phyloP scores from a whole-genome alignment of 2,329 filamentous ascomycete species.

The Aspergillus felis region DNA sequence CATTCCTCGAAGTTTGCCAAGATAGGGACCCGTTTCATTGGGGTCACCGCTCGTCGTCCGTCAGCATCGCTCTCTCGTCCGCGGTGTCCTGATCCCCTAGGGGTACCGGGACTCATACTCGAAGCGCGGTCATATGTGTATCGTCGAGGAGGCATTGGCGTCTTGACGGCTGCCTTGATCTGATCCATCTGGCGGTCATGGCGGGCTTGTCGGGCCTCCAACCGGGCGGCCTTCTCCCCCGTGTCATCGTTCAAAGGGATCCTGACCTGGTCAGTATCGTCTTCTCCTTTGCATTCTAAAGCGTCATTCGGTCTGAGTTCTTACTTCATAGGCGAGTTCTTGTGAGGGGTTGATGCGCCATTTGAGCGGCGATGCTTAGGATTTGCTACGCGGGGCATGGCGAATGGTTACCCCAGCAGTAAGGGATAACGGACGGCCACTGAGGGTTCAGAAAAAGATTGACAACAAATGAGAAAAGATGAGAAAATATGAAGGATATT shows the following conservation, averaged over 20 bases:
- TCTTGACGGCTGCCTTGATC: conserved; percentile 68
- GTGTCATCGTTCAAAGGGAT: conserved; percentile 96
- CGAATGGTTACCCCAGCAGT: conserved; percentile 24
- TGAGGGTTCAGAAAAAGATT: background rate
- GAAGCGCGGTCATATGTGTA: conserved; percentile 35
- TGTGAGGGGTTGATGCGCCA: conserved; percentile 49
- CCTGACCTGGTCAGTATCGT: conserved; percentile 44
- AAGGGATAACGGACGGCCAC: conserved; percentile 17
- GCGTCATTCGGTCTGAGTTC: conserved; percentile 10
- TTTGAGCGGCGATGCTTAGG: conserved; percentile 45
- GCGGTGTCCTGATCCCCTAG: conserved; percentile 36
- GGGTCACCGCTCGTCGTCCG: conserved; percentile 73
- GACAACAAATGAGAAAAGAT: background rate
- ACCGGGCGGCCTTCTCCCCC: conserved; percentile 81
- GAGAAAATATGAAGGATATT: background rate
- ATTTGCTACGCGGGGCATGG: conserved; percentile 56
- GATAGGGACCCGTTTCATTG: conserved; percentile 93
- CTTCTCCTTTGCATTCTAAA: background rate
- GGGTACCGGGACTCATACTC: conserved; percentile 49
- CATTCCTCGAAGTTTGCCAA: conserved; percentile 98
- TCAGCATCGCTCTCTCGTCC: conserved; percentile 50
- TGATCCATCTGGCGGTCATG: conserved; percentile 91
- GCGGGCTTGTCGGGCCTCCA: conserved; percentile 80
- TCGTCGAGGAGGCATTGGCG: conserved; percentile 39
- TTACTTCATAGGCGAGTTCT: conserved; percentile 49